Conservation (phyloP, 352 stramenopile species). For the Plasmopara muralis region DNA sequence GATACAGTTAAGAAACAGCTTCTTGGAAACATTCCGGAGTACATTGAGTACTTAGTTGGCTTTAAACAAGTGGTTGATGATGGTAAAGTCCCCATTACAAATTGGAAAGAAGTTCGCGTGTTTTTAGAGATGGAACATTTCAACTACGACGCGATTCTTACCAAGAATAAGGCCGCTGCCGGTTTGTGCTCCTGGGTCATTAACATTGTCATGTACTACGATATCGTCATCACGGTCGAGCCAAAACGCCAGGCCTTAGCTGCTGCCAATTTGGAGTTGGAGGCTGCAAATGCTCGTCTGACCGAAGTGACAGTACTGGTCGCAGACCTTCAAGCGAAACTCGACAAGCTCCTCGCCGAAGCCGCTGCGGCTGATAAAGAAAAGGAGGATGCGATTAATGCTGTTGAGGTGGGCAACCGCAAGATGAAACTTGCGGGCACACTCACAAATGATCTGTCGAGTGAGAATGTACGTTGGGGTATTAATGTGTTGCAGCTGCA, state of each 20-base stretch:
- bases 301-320: slow-evolving; percentile 85
- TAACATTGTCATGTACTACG: slow-evolving; percentile 97
- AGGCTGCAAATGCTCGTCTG: slow-evolving; percentile 86
- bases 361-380: slow-evolving; percentile 87
- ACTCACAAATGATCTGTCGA: slow-evolving; percentile 91
- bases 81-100: slow-evolving; percentile 84
- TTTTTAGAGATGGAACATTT: slow-evolving; percentile 93
- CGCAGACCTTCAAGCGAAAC: slow-evolving; percentile 89
- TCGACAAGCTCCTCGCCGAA: slow-evolving; percentile 89
- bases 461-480: slow-evolving; percentile 93
- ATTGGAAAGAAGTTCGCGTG: slow-evolving; percentile 93
- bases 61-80: slow-evolving; percentile 94
- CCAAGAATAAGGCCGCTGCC: slow-evolving; percentile 92
- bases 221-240: slow-evolving; percentile 93
- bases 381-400: slow-evolving; percentile 91
- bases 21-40: slow-evolving; percentile 93
- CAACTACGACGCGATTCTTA: slow-evolving; percentile 91
- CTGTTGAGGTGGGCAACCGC: slow-evolving; percentile 86
- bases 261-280: slow-evolving; percentile 88
- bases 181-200: slow-evolving; percentile 92
- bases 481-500: slow-evolving; percentile 91
- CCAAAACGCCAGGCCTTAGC: slow-evolving; percentile 90
- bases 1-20: slow-evolving; percentile 93
- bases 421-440: slow-evolving; percentile 95
- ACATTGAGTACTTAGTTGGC: slow-evolving; percentile 91